A percentile compares a stretch with the other conserved stretches of the same genome.
Conservation (phyloP, 2,329 filamentous ascomycete species). For the Akanthomyces dipterigenus region DNA sequence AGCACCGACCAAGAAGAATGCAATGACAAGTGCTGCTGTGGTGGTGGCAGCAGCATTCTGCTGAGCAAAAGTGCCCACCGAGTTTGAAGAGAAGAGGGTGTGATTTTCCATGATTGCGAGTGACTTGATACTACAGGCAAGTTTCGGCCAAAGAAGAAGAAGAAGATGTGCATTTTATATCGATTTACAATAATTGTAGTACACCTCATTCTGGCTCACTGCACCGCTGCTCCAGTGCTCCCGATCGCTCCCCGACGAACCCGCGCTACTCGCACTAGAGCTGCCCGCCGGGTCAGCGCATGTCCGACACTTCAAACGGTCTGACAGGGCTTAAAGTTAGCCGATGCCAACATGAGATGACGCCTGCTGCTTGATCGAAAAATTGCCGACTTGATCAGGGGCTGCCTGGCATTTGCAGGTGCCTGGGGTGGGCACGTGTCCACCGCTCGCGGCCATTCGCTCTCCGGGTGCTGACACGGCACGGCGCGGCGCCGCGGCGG, state of each 20-base stretch:
- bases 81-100: neutral
- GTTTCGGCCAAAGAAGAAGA: neutral
- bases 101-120: neutral
- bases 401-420: neutral
- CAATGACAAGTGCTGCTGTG: neutral
- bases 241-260: constrained; percentile 5
- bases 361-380: neutral
- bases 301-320: neutral
- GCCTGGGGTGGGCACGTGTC: neutral
- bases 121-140: neutral
- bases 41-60: neutral
- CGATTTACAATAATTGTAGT: neutral
- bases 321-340: neutral
- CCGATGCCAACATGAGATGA: neutral
- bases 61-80: neutral
- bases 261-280: neutral
- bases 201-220: neutral
- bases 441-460: neutral
- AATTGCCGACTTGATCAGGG: neutral
- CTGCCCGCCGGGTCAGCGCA: neutral
- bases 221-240: neutral
- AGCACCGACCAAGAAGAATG: neutral
- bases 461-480: neutral
- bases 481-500: neutral
- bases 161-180: neutral